These are phyloP conservation scores for Mentha longifolia DNA, from an alignment of 257 asterid species.

Conservation along the genomic window DNA sequence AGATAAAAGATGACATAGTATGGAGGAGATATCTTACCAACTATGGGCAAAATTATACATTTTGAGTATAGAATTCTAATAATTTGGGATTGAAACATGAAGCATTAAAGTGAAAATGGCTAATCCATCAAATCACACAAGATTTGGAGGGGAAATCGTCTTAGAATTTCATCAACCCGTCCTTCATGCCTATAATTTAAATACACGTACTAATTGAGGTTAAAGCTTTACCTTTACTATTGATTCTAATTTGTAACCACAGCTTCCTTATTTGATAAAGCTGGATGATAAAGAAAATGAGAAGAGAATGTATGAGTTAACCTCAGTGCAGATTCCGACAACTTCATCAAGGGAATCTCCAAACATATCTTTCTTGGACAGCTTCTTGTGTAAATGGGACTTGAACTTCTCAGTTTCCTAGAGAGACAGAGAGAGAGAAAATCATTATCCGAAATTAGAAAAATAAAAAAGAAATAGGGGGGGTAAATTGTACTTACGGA, in stretches of 20 bases:
- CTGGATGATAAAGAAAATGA: not conserved
- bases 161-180: too few species aligned
- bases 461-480: not conserved
- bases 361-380: conserved; percentile 78
- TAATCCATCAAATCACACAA: too few species aligned
- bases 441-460: conserved; percentile 4
- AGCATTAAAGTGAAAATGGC: not conserved
- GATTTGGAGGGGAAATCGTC: too few species aligned
- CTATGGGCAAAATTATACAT: too few species aligned
- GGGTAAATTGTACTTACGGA: conserved; percentile 49
- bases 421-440: not conserved
- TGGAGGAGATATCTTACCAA: too few species aligned
- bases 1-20: not conserved
- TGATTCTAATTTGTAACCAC: too few species aligned
- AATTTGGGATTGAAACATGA: not conserved
- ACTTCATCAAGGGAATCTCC: conserved; percentile 85
- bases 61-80: too few species aligned
- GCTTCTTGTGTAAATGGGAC: conserved; percentile 60
- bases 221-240: not conserved
- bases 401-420: conserved; percentile 86
- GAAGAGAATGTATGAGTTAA: conserved; percentile 23
- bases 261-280: too few species aligned
- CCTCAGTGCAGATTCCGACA: conserved; percentile 85
- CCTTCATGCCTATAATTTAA: too few species aligned
- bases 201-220: too few species aligned